Percentiles rank a stretch among this genome's conserved stretches.
These are phyloP conservation scores for Aureobasidium leucospermi DNA, from an alignment of 2,329 filamentous ascomycete species.

Conservation along the genomic window DNA sequence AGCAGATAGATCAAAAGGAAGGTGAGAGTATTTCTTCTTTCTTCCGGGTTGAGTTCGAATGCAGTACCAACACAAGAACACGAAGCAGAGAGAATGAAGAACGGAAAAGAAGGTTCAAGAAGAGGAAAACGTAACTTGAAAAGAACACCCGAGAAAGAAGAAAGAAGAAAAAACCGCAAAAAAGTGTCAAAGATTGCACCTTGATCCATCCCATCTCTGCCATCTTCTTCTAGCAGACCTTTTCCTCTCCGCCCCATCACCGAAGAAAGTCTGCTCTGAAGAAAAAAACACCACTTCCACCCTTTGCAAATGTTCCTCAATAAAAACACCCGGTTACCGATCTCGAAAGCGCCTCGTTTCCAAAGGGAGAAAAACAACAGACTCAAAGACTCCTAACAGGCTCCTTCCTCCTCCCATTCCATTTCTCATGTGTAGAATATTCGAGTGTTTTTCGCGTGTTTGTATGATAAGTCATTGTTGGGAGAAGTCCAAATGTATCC, in stretches of 20 bases:
- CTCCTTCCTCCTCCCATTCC: conserved; percentile 3
- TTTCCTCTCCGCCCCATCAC: background rate
- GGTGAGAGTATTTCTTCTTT: too few relatives aligned
- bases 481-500: too few relatives aligned
- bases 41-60: too few relatives aligned
- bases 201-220: background rate
- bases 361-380: conserved; percentile 8
- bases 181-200: conserved; percentile 9
- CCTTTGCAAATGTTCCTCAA: conserved; percentile 6
- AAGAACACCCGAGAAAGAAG: conserved; percentile 1
- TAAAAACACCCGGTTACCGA: background rate
- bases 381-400: conserved; percentile 8
- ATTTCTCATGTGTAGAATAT: conserved; percentile 4
- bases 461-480: background rate
- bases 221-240: background rate
- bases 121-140: background rate
- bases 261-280: background rate
- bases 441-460: conserved; percentile 1
- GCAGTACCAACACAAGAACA: background rate
- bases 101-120: background rate
- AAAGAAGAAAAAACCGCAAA: background rate
- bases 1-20: too few relatives aligned
- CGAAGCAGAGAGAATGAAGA: background rate
- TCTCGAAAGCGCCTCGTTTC: conserved; percentile 11
- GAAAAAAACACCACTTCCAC: background rate